Base-by-base conservation (phyloP, 2,329 filamentous ascomycete genomes). In the Clarireedia sp. region DNA sequence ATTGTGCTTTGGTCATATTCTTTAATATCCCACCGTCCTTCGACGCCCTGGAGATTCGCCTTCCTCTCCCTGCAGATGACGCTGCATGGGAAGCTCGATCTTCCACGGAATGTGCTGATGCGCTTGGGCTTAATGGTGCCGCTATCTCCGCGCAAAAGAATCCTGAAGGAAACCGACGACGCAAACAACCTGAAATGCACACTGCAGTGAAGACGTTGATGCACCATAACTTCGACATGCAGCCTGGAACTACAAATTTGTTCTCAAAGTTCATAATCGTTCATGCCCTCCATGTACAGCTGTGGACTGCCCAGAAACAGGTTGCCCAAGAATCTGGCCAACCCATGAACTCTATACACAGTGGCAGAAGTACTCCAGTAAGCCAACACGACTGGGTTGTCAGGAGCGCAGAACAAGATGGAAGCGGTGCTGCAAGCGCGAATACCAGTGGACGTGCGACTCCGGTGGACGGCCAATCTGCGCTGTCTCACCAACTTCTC, bases 191-290 rank as follows among this genome's bases (percentile, higher is more conserved):
- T 1, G 78, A 82, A 62, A 74, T 89, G 69, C 75, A 80, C 58
- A 74, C 81, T 56, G 82, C 80, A 1, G 72, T 89, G 54, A 77
- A 78, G 51, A 77, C 81, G 1, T 72, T 90, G 43, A 74, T 87
- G 54, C 77, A 85, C 59, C 71, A 73, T 5, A 78, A 74, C 9
- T 77, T 79, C 59, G 75, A 80, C 48, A 80, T 89, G 53, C 79
- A 82, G 56, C 79, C 81, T 3, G 79, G 82, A 45, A 79, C 79
- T 21, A 89, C 86, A 1, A 90, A 89, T 62, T 73, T 86, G 2
- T 87, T 84, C 64, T 84, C 83, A 37, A 90, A 90, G 65, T 89
- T 89, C 63, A 79, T 90, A 54, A 70, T 90, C 47, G 81, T 90
- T 7, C 86, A 90, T 64, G 81, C 80, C 12, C 73, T 90, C 51